Conservation (phyloP, 2,329 filamentous ascomycete genomes). For the Aspergillus ochraceus region DNA sequence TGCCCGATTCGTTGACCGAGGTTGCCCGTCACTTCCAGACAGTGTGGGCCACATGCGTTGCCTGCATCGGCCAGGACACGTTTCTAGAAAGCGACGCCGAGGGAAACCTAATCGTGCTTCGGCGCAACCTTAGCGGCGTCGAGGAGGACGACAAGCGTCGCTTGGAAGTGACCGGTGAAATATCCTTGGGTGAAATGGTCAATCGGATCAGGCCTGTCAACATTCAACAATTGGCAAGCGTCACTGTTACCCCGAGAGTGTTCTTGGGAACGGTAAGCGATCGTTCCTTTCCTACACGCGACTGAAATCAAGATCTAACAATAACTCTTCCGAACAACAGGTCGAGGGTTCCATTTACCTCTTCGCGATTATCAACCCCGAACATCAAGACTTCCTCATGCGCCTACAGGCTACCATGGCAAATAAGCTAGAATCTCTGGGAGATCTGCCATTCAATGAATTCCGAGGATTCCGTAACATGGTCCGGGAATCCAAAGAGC, state of each 20-base stretch:
- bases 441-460: conserved; percentile 71
- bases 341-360: conserved; percentile 90
- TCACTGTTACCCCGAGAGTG: conserved; percentile 74
- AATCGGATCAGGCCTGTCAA: conserved; percentile 79
- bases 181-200: conserved; percentile 88
- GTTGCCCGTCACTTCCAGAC: conserved; percentile 78
- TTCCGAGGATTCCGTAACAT: conserved; percentile 82
- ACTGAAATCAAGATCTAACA: conserved; percentile 1
- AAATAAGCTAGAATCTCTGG: conserved; percentile 65
- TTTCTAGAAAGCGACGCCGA: conserved; percentile 85
- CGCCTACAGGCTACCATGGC: conserved; percentile 74
- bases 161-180: conserved; percentile 74
- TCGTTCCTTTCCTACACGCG: background rate
- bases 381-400: conserved; percentile 77
- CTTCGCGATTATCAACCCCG: conserved; percentile 73
- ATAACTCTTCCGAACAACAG: conserved; percentile 43
- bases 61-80: conserved; percentile 67
- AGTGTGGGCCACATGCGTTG: conserved; percentile 77
- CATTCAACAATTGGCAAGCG: conserved; percentile 63
- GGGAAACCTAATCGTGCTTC: conserved; percentile 82
- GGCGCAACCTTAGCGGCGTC: conserved; percentile 69
- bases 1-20: conserved; percentile 67
- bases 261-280: conserved; percentile 81
- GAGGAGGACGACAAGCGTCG: conserved; percentile 70
- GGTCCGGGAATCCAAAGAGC: conserved; percentile 69